Percentiles rank a stretch among this genome's conserved stretches.
Conservation (phyloP, 1,139 yeast species). For the Suhomyces maxii region DNA sequence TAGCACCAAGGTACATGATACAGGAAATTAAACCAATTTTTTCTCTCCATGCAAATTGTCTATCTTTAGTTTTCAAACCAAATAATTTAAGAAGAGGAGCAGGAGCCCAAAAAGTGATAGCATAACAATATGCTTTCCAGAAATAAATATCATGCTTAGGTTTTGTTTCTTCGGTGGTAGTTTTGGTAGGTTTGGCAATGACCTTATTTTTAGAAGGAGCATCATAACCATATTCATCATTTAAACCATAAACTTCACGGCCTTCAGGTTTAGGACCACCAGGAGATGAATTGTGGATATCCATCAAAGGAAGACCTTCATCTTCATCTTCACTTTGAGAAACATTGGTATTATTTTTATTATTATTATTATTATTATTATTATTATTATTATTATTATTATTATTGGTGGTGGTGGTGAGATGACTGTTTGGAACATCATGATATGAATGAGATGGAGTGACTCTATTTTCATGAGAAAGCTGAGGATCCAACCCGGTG, state of each 20-base stretch:
- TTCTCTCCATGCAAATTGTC: slow-evolving; percentile 97
- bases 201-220: slow-evolving; percentile 31
- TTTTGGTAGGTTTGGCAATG: slow-evolving; percentile 20
- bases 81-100: slow-evolving; percentile 65
- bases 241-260: slow-evolving; percentile 57
- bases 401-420: not conserved
- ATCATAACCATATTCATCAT: slow-evolving; percentile 49
- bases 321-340: slow-evolving; percentile 24
- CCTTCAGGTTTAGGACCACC: slow-evolving; percentile 25
- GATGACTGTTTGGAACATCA: not conserved
- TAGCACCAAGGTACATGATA: slow-evolving; percentile 70
- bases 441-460: slow-evolving; percentile 7
- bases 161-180: slow-evolving; percentile 14
- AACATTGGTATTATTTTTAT: too few relatives aligned
- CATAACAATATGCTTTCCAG: slow-evolving; percentile 82
- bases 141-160: slow-evolving; percentile 45
- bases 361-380: not conserved
- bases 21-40: slow-evolving; percentile 82
- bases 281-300: slow-evolving; percentile 23
- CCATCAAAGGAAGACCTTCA: slow-evolving; percentile 51
- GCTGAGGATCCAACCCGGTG: slow-evolving; percentile 69
- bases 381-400: not conserved
- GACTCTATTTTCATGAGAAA: slow-evolving; percentile 4
- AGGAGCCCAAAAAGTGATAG: slow-evolving; percentile 91
- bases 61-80: slow-evolving; percentile 76